A percentile compares a stretch with the other conserved stretches of the same genome.
Conservation (phyloP, 2,329 filamentous ascomycete genomes). For the Xylaria sp. region DNA sequence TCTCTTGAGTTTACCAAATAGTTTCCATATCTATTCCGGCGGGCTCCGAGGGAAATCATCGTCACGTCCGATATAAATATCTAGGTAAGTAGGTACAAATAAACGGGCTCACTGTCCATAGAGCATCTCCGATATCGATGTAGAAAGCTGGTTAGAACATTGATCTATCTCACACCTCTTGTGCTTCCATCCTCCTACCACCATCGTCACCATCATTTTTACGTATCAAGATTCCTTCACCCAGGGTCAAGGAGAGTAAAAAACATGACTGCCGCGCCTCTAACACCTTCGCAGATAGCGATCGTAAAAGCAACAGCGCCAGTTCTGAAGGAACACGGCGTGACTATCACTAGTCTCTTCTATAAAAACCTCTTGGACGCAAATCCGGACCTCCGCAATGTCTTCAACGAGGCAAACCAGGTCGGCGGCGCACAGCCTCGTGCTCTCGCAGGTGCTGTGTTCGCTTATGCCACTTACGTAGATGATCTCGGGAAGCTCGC, state of each 20-base stretch:
- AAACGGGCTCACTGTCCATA: neutral
- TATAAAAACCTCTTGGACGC: constrained; percentile 75
- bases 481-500: constrained; percentile 72
- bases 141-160: neutral
- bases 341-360: constrained; percentile 76
- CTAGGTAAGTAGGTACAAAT: neutral
- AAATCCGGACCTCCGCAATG: constrained; percentile 72
- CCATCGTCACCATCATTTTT: neutral
- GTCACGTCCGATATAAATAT: constrained; percentile 21
- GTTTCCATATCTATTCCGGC: constrained; percentile 18
- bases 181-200: neutral
- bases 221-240: neutral
- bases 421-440: constrained; percentile 73
- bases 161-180: neutral
- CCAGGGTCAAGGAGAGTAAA: constrained; percentile 25
- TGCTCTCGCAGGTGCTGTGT: constrained; percentile 76
- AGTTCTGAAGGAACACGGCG: constrained; percentile 75
- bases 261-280: constrained; percentile 47
- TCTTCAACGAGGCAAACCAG: constrained; percentile 79
- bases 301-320: constrained; percentile 83
- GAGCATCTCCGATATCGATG: neutral
- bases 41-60: constrained; percentile 12
- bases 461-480: constrained; percentile 78
- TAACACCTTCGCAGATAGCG: constrained; percentile 72
- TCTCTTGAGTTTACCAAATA: neutral